Evolutionary conservation across 208 protist species (phyloP).

Genomic region (Naegleria fowleri): DNA sequence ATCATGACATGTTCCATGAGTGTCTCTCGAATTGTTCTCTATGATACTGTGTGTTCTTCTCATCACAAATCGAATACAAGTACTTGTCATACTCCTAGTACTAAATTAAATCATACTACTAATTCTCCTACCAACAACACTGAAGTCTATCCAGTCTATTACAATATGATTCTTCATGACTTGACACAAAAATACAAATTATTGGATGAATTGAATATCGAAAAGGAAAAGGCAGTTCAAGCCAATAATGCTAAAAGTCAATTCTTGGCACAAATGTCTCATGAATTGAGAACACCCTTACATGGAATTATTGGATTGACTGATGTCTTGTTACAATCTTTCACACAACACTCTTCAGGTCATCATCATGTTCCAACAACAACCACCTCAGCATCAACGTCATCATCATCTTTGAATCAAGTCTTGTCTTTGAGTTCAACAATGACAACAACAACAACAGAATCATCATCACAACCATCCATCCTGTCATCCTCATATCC

Average conservation of each 20-base stretch:
- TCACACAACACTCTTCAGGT: not conserved
- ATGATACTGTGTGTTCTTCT: not conserved
- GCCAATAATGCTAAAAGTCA: conserved; percentile 39
- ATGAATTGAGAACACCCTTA: conserved; percentile 56
- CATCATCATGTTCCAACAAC: not conserved
- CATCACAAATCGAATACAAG: no score
- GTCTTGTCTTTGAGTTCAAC: not conserved
- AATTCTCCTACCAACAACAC: no score
- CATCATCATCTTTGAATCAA: no score
- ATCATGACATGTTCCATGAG: not conserved
- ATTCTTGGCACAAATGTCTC: conserved; percentile 49
- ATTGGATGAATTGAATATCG: not conserved
- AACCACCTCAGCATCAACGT: no score
- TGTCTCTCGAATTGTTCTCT: not conserved
- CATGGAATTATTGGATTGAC: conserved; percentile 47
- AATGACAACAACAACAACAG: not conserved
- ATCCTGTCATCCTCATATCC: no score
- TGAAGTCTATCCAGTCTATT: not conserved
- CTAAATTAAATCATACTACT: no score
- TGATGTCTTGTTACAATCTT: conserved; percentile 7
- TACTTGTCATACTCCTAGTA: no score
- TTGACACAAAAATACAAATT: not conserved
- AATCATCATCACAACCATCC: no score
- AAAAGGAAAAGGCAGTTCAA: conserved; percentile 4
- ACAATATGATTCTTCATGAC: not conserved